Percentiles rank a stretch among this genome's conserved stretches.
Conservation (phyloP, 2,329 filamentous ascomycete genomes). For the Paradendryphiella salina region DNA sequence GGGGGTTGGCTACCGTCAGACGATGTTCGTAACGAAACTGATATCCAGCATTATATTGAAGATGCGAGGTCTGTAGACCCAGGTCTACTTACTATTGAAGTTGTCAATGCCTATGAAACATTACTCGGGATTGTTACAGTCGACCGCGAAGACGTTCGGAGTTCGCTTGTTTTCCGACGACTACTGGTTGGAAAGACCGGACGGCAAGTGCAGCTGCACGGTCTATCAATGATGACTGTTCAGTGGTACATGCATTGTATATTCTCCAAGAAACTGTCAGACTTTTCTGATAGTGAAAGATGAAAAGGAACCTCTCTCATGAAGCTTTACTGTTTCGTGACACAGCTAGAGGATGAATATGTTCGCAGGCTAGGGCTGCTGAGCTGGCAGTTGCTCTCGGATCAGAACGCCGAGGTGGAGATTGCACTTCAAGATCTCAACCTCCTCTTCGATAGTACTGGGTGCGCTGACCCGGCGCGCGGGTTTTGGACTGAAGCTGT, state of each 20-base stretch:
- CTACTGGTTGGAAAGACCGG: not conserved
- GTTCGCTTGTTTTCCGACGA: not conserved
- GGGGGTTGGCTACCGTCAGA: slow-evolving; percentile 12
- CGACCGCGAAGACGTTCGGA: not conserved
- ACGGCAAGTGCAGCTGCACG: not conserved
- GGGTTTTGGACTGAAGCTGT: not conserved
- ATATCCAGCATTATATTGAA: slow-evolving; percentile 6
- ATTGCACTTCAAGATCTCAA: slow-evolving; percentile 4
- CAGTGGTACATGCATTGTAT: slow-evolving; percentile 1
- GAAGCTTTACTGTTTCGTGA: slow-evolving; percentile 6
- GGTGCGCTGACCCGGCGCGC: not conserved
- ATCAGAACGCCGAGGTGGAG: not conserved
- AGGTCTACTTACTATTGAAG: not conserved
- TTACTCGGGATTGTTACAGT: not conserved
- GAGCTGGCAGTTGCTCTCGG: not conserved
- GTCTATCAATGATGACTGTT: not conserved
- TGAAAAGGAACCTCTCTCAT: not conserved
- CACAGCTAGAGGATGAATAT: slow-evolving; percentile 3
- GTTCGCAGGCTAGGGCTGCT: not conserved
- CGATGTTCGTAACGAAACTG: slow-evolving; percentile 6
- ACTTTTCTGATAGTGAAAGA: not conserved
- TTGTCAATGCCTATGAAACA: not conserved
- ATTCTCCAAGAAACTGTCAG: not conserved
- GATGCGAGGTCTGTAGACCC: not conserved
- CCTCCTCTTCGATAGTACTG: slow-evolving; percentile 6